These are phyloP conservation scores for Tetrapisispora taiwanensis DNA, from an alignment of 805 yeast species.

Conservation along the genomic window DNA sequence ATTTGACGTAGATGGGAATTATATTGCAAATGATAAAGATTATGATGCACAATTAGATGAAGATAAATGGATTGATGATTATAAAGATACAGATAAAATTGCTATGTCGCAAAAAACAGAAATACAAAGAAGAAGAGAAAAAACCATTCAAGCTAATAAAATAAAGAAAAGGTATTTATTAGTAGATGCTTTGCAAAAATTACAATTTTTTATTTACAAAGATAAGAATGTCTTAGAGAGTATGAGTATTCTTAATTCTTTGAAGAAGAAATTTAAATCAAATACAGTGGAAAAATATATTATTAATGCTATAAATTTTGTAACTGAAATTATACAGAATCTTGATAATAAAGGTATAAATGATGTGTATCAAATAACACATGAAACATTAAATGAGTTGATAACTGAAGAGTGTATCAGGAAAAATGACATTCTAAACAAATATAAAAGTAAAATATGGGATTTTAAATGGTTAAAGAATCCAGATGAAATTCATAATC, in stretches of 20 bases:
- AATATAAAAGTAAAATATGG: constrained; percentile 29
- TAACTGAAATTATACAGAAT: constrained; percentile 37
- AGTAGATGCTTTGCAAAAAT: constrained; percentile 27
- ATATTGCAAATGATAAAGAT: constrained; percentile 27
- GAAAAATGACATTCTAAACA: constrained; percentile 12
- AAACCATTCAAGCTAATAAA: constrained; percentile 14
- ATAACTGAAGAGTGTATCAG: constrained; percentile 21
- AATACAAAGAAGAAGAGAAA: constrained; percentile 10
- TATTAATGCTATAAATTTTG: constrained; percentile 23
- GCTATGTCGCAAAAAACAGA: constrained; percentile 10
- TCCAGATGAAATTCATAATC: constrained; percentile 34
- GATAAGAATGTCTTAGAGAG: constrained; percentile 42
- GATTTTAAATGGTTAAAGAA: constrained; percentile 34
- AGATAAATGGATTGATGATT: constrained; percentile 21
- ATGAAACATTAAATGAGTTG: constrained; percentile 32
- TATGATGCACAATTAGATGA: constrained; percentile 14
- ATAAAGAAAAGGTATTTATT: constrained; percentile 15
- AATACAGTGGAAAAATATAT: constrained; percentile 9
- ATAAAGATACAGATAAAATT: constrained; percentile 7
- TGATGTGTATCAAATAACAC: constrained; percentile 35
- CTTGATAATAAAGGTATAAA: constrained; percentile 32
- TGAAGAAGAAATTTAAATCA: constrained; percentile 6
- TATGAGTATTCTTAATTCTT: constrained; percentile 30
- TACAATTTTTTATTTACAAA: constrained; percentile 31
- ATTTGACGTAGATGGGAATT: constrained; percentile 44